Evolutionary conservation across 2,329 filamentous ascomycete species (phyloP).

Genomic region (Cadophora gregata): DNA sequence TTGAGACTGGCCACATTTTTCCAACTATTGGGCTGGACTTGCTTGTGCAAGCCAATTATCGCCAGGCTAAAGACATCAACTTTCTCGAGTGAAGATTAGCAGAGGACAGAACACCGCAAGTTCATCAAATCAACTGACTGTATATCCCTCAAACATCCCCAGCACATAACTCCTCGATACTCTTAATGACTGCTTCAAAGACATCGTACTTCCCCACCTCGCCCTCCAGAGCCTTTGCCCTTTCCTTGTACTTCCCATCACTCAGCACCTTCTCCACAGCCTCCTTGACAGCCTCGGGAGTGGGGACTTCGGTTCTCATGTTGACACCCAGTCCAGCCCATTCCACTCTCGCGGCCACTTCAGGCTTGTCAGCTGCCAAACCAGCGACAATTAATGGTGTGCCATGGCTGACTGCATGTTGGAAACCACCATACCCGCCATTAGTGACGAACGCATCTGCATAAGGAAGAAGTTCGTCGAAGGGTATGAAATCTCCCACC

Average conservation of each 20-base stretch:
- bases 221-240: slow-evolving; percentile 24
- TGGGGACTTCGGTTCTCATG: slow-evolving; percentile 32
- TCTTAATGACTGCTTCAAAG: slow-evolving; percentile 23
- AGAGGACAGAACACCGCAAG: no score
- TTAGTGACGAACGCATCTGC: slow-evolving; percentile 46
- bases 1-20: no score
- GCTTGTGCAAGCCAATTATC: no score
- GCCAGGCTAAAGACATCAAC: no score
- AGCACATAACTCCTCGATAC: slow-evolving; percentile 24
- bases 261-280: slow-evolving; percentile 25
- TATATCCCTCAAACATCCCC: neutral
- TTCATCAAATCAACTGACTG: neutral
- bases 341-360: slow-evolving; percentile 43
- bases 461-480: slow-evolving; percentile 46
- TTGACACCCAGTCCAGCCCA: slow-evolving; percentile 45
- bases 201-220: slow-evolving; percentile 31
- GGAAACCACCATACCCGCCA: slow-evolving; percentile 47
- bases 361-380: slow-evolving; percentile 45
- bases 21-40: no score
- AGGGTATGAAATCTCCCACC: slow-evolving; percentile 47
- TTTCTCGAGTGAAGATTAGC: no score
- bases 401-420: slow-evolving; percentile 44
- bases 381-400: slow-evolving; percentile 46
- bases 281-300: slow-evolving; percentile 10
- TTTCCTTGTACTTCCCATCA: slow-evolving; percentile 25